Conservation (phyloP, 345 rosid species). For the Lenwebbia sp. region DNA sequence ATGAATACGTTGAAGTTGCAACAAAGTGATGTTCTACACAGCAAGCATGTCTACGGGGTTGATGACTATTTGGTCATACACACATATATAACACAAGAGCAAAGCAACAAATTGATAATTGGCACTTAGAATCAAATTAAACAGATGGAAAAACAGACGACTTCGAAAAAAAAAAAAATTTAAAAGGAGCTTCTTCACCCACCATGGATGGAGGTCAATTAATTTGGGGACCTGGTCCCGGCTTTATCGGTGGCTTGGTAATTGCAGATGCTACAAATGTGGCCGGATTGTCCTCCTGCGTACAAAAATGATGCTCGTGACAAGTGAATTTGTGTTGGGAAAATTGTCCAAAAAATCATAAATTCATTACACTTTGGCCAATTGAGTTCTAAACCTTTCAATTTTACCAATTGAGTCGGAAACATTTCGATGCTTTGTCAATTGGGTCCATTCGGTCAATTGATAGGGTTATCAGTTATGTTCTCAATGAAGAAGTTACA, state of each 20-base stretch:
- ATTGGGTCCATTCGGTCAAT: too few species aligned
- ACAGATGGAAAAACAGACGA: neutral
- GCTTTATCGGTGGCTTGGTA: neutral
- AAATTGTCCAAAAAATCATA: too few species aligned
- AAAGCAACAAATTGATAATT: neutral
- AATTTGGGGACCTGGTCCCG: neutral
- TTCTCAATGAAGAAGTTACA: neutral
- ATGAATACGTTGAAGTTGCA: neutral
- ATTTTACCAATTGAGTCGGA: too few species aligned
- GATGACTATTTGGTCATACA: neutral
- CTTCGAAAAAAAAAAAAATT: neutral
- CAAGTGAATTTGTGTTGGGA: neutral
- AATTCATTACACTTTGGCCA: too few species aligned
- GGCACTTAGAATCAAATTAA: neutral
- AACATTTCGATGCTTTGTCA: too few species aligned
- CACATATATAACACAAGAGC: neutral
- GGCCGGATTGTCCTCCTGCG: neutral
- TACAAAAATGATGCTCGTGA: neutral
- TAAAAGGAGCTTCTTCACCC: neutral
- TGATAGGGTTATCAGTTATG: neutral
- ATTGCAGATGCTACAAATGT: neutral
- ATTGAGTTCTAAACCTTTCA: too few species aligned
- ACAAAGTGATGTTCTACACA: neutral
- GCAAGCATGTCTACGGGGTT: neutral
- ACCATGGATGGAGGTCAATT: neutral